Base-by-base conservation (phyloP, 805 yeast species). In the Metschnikowia hibisci region DNA sequence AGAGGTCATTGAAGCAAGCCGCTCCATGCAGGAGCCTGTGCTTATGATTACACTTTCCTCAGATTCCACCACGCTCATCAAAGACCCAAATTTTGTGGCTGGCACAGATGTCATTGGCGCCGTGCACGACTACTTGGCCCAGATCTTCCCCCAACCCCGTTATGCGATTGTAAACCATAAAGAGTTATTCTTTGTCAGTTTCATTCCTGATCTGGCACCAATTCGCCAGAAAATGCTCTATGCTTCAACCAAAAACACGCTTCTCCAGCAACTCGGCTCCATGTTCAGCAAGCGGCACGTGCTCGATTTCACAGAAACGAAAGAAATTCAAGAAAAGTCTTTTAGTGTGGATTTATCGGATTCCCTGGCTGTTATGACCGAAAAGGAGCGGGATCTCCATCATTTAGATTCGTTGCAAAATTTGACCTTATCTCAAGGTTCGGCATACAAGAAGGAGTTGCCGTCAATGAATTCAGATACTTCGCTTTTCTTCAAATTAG, bases 201-300 rank as follows among this genome's bases (percentile, higher is more conserved):
- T 75, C 65, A 90, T 91, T 41, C 97, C 99, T 0, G 97, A 91
- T 60, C 63, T 63, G 39, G 86, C 96, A 7, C 80, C 82, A 2
- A 90, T 91, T 30, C 77, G 89, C 45, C 74, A 77, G 44, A 93
- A 91, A 62, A 93, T 93, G 97, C 71, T 93, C 38, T 93, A 90
- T 61, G 98, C 98, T 4, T 87, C 96, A 2, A 82, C 95, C 9
- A 87, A 87, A 48, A 84, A 80, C 60, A 80, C 93, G 1, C 63
- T 93, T 29, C 66, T 86, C 43, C 79, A 85, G 52, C 82, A 84
- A 48, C 70, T 91, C 31, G 96, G 96, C 7, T 75, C 76, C 4
- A 75, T 73, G 44, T 77, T 82, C 61, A 57, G 67, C 31, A 73
- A 75, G 42, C 55, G 48, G 30, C 54, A 62, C 40, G 45, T 57